Percentiles rank a stretch among this genome's conserved stretches.
Evolutionary conservation across 106 monocot species (phyloP).

Genomic region (Platanthera zijinensis): DNA sequence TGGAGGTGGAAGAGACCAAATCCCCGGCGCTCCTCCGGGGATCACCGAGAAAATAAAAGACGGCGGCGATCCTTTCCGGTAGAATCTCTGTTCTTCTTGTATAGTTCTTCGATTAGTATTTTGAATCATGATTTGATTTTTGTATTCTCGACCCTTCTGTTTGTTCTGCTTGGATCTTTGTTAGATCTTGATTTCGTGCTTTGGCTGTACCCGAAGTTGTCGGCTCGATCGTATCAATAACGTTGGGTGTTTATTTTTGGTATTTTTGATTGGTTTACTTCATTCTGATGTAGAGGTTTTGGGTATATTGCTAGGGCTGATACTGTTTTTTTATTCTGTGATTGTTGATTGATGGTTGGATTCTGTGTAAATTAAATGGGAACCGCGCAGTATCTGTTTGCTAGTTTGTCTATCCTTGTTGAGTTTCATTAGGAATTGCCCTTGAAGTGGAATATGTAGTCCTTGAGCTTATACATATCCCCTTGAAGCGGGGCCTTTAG

Average conservation of each 20-base stretch:
- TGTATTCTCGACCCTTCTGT: no score
- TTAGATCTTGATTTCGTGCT: no score
- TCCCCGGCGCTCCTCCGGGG: not conserved
- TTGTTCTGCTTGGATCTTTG: not conserved
- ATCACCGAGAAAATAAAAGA: not conserved
- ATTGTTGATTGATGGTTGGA: not conserved
- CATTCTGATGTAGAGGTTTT: not conserved
- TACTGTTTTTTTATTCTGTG: not conserved
- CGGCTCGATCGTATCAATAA: no score
- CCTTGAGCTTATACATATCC: not conserved
- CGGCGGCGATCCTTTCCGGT: not conserved
- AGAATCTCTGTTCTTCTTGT: not conserved
- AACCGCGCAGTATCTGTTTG: not conserved
- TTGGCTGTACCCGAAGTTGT: no score
- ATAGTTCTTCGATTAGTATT: not conserved
- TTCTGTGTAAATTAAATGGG: not conserved
- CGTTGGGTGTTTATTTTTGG: not conserved
- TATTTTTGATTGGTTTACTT: not conserved
- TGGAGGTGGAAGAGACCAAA: not conserved
- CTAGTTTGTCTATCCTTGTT: not conserved
- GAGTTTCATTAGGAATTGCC: not conserved
- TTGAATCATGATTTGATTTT: not conserved
- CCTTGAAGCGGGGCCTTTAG: not conserved
- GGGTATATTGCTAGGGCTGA: constrained; percentile 3
- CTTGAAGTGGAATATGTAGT: not conserved